Conservation (phyloP, 2,329 filamentous ascomycete genomes). For the Ceratocystis variospora region DNA sequence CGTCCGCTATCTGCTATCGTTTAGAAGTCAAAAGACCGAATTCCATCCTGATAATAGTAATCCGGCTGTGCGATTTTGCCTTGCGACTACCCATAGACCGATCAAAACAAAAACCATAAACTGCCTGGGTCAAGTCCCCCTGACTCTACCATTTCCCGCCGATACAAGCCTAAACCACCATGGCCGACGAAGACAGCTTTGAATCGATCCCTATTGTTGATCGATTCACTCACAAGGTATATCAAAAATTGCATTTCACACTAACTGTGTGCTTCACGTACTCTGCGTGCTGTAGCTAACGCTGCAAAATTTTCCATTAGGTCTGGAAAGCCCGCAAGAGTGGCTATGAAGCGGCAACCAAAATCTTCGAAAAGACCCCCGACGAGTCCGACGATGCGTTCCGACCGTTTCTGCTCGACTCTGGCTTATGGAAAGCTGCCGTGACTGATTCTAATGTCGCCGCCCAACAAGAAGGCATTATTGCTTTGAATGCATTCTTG, state of each 20-base stretch:
- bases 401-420: slow-evolving; percentile 72
- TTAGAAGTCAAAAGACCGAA: neutral
- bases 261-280: neutral
- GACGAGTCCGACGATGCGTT: slow-evolving; percentile 80
- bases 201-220: slow-evolving; percentile 64
- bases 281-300: neutral
- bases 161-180: slow-evolving; percentile 27
- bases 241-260: neutral
- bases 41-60: no score
- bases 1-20: neutral
- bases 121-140: no score
- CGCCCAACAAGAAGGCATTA: slow-evolving; percentile 84
- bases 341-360: slow-evolving; percentile 83
- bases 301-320: slow-evolving; percentile 28
- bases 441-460: slow-evolving; percentile 93
- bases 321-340: slow-evolving; percentile 95
- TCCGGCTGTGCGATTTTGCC: neutral
- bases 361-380: slow-evolving; percentile 70
- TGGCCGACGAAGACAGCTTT: slow-evolving; percentile 76
- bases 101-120: neutral
- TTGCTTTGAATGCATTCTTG: slow-evolving; percentile 77
- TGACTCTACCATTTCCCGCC: no score
- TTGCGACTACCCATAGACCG: neutral
- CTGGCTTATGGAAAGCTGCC: slow-evolving; percentile 78
- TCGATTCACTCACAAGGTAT: slow-evolving; percentile 69